Evolutionary conservation across 768 basidiomycete species (phyloP), one percentile per base, ranked within the genome.

Genomic region (Lactarius hengduanensis): DNA sequence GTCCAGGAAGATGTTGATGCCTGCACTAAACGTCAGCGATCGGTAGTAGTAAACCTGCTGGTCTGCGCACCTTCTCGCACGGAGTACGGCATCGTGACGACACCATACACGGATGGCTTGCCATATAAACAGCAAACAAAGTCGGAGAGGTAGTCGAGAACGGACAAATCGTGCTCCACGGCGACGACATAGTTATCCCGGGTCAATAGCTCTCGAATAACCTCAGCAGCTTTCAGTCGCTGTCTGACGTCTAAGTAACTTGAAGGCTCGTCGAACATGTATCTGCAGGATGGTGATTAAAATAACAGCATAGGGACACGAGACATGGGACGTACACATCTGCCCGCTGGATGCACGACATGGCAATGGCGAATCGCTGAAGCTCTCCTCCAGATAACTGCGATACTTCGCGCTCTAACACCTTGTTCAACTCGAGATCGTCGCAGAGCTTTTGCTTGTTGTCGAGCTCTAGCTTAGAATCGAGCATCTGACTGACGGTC

Each of bases 221-320:
- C 94, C 73, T 95, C 88, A 10, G 97, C 97, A 18, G 97, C 97
- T 74, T 87, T 91, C 71, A 99, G 79, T 73, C 97, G 91, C 77
- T 99, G 97, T 77, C 86, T 92, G 78, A 98, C 86, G 81, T 99
- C 97, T 71, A 99, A 85, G 76, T 98, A 99, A 81, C 91, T 94
- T 38, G 96, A 98, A 18, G 97, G 97, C 75, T 98, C 97, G 80
- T 98, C 95, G 74, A 98, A 98, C 95, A 98, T 98, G 81, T 97
- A 97, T 28, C 66, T 65, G 41, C 54, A 43, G 47, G 18, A 18
- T 0, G 22, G 9, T 4, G 70, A 61, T 56, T 71, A 66, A 28
- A 61, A 57, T 43, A 8, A 26, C 3, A 40, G 10, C 3, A 11
- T 59, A 22, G 16, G 36, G 36, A 36, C 36, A 56, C 9, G 65